Evolutionary conservation across 2,329 filamentous ascomycete genomes (phyloP).

Genomic region (Hypoxylon sp.): DNA sequence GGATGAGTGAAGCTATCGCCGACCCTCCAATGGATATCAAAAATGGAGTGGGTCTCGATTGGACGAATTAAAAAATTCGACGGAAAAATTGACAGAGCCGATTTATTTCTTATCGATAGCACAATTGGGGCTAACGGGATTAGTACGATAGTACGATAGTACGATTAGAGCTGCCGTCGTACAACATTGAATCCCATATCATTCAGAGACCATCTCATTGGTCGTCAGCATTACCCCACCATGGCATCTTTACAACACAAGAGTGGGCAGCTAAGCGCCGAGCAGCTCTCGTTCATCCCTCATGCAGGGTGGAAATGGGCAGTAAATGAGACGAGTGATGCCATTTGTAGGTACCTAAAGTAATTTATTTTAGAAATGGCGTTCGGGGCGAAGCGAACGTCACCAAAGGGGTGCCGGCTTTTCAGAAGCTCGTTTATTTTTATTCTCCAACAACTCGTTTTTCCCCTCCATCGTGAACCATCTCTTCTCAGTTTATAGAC

Average conservation of each 20-base stretch:
- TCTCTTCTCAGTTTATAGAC: conserved; percentile 17
- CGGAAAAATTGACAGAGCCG: conserved; percentile 38
- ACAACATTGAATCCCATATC: background rate
- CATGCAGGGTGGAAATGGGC: conserved; percentile 25
- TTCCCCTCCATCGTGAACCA: conserved; percentile 32
- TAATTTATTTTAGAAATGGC: conserved; percentile 19
- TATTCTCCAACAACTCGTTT: conserved; percentile 22
- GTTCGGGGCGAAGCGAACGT: conserved; percentile 26
- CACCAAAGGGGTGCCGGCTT: conserved; percentile 25
- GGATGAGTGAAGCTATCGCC: conserved; percentile 45
- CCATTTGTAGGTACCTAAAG: conserved; percentile 8
- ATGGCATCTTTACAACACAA: conserved; percentile 44
- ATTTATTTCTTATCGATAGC: conserved; percentile 17
- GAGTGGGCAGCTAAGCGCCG: conserved; percentile 53
- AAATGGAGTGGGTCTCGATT: conserved; percentile 29
- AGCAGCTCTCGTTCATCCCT: conserved; percentile 32
- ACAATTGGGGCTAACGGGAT: no score
- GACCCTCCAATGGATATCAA: conserved; percentile 23
- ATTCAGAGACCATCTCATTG: conserved; percentile 27
- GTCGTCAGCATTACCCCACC: conserved; percentile 47
- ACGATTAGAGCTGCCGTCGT: background rate
- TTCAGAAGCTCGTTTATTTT: conserved; percentile 11
- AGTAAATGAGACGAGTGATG: conserved; percentile 1
- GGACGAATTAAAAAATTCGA: conserved; percentile 46
- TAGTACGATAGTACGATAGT: background rate